Base-by-base conservation (phyloP, 2,329 filamentous ascomycete species). In the Sporothrix luriei region DNA sequence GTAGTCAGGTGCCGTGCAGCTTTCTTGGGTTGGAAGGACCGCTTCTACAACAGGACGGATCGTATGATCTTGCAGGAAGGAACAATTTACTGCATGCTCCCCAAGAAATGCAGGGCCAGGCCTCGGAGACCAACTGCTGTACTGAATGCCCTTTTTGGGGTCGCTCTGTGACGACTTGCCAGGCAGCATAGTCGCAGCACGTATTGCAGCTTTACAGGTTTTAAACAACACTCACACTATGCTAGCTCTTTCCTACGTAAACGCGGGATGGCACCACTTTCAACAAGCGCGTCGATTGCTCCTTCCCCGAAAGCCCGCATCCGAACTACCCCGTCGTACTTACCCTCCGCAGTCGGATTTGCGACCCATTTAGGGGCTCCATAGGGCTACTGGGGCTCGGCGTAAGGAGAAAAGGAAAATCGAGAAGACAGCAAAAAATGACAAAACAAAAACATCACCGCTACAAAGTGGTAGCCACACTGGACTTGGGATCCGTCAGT, bases 321-420 rank as follows among this genome's bases (percentile, higher is more conserved):
- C 46, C 24, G 43, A 49, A 13, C 57, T 21, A 26, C 21, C 24
- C 51, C n/a, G 14, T 46, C 13, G 61, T 43, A 46, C 61, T 64
- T 64, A 64, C 61, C 61, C 61, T 64, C 61, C 43, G 61, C 21
- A 62, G 61, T 64, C 61, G 61, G 61, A 64, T 64, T 62, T 64
- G 61, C 61, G 43, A 11, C 43, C 59, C 21, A 19, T 49, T 52
- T 33, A 16, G 26, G 26, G 24, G 43, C 43, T 46, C 24, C 61
- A n/a, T 48, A 11, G 59, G 40, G 29, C 33, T 6, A 40, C 46
- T 65, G 14, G 14, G 38, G 46, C 61, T 65, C 61, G 61, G 61
- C 61, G 9, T 21, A 51, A 51, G 11, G 26, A 65, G 40, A 21
- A 19, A 2, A 64, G 6, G 24, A 49, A 10, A 65, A 29, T 19